Evolutionary conservation across 352 stramenopile genomes (phyloP).

Genomic region (Pythium scleroteichum): DNA sequence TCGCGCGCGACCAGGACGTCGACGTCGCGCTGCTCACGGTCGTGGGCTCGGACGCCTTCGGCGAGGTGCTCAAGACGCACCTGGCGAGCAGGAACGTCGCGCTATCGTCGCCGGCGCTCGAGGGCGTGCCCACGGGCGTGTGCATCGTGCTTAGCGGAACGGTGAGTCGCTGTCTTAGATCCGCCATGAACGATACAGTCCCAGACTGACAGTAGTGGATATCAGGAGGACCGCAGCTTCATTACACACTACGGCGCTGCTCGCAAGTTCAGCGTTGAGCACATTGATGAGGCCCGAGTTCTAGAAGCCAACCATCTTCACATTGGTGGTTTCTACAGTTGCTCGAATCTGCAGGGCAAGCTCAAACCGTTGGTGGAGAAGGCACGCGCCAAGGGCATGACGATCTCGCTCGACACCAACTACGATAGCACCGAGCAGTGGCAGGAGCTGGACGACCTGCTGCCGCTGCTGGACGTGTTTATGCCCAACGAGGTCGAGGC

Average conservation of each 20-base stretch:
- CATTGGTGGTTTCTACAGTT: slow-evolving; percentile 84
- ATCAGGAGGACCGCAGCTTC: slow-evolving; percentile 76
- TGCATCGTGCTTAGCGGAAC: slow-evolving; percentile 78
- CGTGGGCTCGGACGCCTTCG: slow-evolving; percentile 42
- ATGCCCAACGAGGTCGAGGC: slow-evolving; percentile 85
- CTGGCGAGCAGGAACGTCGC: slow-evolving; percentile 37
- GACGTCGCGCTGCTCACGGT: slow-evolving; percentile 62
- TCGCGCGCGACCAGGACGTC: slow-evolving; percentile 36
- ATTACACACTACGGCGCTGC: slow-evolving; percentile 80
- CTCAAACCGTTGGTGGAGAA: slow-evolving; percentile 58
- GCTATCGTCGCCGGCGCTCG: slow-evolving; percentile 46
- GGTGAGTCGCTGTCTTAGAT: slow-evolving; percentile 22
- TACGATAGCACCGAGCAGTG: slow-evolving; percentile 77
- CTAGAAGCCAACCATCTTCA: slow-evolving; percentile 67
- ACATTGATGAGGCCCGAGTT: slow-evolving; percentile 63
- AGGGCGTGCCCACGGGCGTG: slow-evolving; percentile 55
- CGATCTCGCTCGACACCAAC: slow-evolving; percentile 83
- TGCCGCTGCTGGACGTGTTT: slow-evolving; percentile 79
- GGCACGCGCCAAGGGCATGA: slow-evolving; percentile 62
- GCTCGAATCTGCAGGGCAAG: slow-evolving; percentile 55
- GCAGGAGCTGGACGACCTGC: slow-evolving; percentile 54
- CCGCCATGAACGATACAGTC: background rate
- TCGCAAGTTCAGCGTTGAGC: slow-evolving; percentile 61
- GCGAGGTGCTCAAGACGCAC: slow-evolving; percentile 35
- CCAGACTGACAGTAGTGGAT: background rate